Base-by-base conservation (phyloP, 2,329 filamentous ascomycete species). In the Aspergillus sp. region DNA sequence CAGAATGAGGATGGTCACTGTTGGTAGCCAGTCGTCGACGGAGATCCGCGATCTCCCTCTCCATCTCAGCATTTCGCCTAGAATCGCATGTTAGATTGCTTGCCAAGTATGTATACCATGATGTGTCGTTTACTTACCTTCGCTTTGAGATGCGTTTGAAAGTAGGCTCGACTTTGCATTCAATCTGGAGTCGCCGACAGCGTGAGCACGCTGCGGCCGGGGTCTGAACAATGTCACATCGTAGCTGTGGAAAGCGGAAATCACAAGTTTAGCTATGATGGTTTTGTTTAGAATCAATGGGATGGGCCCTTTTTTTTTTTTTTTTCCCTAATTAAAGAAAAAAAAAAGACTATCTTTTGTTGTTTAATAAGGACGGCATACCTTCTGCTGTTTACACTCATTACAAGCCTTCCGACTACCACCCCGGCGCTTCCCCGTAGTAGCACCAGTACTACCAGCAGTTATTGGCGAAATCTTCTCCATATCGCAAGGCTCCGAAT, bases 321-420 rank as follows among this genome's bases (percentile, higher is more conserved):
- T n/a, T n/a, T n/a, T n/a, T n/a, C n/a, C n/a, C n/a, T n/a, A n/a
- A n/a, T n/a, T n/a, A n/a, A n/a, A n/a, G n/a, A n/a, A n/a, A n/a
- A n/a, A 22, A 47, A 38, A 45, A 41, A 37, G 17, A 27, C 17
- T 23, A 23, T 35, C 19, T 20, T 38, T 25, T 19, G 39, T 20
- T 17, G 33, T 32, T 43, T 22, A 32, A 35, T 30, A 12, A 30
- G 45, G 42, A 44, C 13, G 35, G 46, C 46, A 45, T 57, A 84
- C 81, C 75, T 84, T 84, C 63, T 85, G 82, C 68, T 85, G 82
- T 49, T 82, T 74, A 66, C 82, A 85, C 63, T 84, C 80, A 58
- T 84, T 84, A 67, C 81, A 84, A 20, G 81, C 81, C 64, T 82
- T 68, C 39, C 66, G 59, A 58, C 65, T 68, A 23, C 67, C 67